Evolutionary conservation across 2,329 filamentous ascomycete species (phyloP).

Genomic region (Hypomyces perniciosus): DNA sequence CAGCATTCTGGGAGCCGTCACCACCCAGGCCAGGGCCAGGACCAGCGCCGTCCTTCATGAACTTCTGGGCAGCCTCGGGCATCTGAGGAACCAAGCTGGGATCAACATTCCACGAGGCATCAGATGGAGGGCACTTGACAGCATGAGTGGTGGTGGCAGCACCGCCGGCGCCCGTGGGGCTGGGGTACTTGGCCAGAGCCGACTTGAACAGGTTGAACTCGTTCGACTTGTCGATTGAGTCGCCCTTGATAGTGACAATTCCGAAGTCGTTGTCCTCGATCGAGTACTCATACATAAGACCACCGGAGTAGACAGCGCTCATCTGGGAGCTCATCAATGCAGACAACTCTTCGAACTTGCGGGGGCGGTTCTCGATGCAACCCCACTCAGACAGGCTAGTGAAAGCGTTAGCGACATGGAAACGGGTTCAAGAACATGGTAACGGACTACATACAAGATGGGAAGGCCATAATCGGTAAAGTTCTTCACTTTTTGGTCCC

Average conservation of each 20-base stretch:
- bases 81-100: conserved; percentile 46
- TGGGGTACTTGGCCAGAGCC: conserved; percentile 43
- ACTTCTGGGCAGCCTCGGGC: conserved; percentile 44
- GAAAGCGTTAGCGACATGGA: not conserved
- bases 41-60: conserved; percentile 49
- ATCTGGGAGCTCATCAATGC: conserved; percentile 79
- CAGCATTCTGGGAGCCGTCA: conserved; percentile 47
- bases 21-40: conserved; percentile 47
- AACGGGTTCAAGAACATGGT: not conserved
- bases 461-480: conserved; percentile 82
- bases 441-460: conserved; percentile 54
- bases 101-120: conserved; percentile 46
- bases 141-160: conserved; percentile 42
- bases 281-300: conserved; percentile 93
- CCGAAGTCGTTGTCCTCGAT: conserved; percentile 74
- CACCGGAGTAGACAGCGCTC: conserved; percentile 88
- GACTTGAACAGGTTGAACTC: conserved; percentile 56
- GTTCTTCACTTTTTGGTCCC: conserved; percentile 83
- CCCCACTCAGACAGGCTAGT: conserved; percentile 80
- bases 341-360: conserved; percentile 72
- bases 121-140: conserved; percentile 44
- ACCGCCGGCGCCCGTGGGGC: conserved; percentile 46
- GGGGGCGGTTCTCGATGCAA: conserved; percentile 69
- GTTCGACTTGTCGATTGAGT: conserved; percentile 45
- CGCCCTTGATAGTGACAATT: conserved; percentile 60